Conservation (phyloP, 257 asterid species). For the Lycium barbarum region DNA sequence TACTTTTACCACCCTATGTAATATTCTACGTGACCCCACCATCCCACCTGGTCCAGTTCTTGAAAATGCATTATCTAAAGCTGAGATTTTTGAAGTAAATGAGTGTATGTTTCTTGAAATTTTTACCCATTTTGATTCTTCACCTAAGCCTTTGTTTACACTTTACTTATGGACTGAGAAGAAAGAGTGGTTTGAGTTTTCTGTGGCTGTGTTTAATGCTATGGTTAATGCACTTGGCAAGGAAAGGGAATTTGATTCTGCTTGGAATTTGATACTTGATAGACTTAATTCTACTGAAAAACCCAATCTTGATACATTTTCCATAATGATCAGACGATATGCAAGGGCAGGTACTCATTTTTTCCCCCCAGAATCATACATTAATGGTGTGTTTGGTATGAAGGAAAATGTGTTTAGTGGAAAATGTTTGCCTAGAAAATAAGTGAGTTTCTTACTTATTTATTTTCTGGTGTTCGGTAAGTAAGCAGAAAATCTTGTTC, state of each 20-base stretch:
- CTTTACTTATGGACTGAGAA: constrained; percentile 75
- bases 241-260: constrained; percentile 76
- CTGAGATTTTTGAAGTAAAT: constrained; percentile 48
- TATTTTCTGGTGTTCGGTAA: too few relatives aligned
- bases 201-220: constrained; percentile 60
- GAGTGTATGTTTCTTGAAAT: constrained; percentile 53
- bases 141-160: constrained; percentile 66
- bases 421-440: too few relatives aligned
- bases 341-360: constrained; percentile 68
- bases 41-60: constrained; percentile 63
- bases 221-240: constrained; percentile 70
- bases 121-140: constrained; percentile 63
- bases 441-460: too few relatives aligned
- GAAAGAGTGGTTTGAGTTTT: constrained; percentile 53
- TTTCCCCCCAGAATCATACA: not conserved
- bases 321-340: constrained; percentile 75
- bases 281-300: constrained; percentile 41
- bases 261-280: constrained; percentile 71
- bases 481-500: too few relatives aligned
- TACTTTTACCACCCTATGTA: constrained; percentile 50
- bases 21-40: constrained; percentile 51
- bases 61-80: constrained; percentile 55
- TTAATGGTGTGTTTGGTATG: too few relatives aligned
- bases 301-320: constrained; percentile 64
- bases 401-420: too few relatives aligned